Base-by-base conservation (phyloP, 2,329 filamentous ascomycete species). In the Penicillium sp. region DNA sequence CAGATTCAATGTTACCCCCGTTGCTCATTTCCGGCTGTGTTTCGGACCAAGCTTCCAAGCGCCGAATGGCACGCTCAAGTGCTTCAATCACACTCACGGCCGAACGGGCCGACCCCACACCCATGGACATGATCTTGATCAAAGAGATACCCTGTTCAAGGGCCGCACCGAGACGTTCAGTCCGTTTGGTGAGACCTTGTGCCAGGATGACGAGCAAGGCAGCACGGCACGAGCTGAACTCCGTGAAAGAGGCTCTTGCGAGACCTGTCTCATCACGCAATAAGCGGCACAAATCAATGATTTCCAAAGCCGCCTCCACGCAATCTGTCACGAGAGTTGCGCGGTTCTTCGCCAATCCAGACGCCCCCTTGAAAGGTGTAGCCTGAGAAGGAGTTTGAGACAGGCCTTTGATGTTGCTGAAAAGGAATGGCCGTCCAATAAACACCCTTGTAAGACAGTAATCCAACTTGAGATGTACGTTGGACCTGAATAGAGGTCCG, bases 161-260 rank as follows among this genome's bases (percentile, higher is more conserved):
- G 8, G 75, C 73, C 39, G 78, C 75, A 24, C 77, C 76, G 11
- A 80, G 72, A 31, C 73, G 62, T 50, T 75, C 72, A 1, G 73
- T 74, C 13, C 72, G 70, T 45, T 74, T 73, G 3, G 71, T 73
- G 16, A 76, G 56, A 16, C 70, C 72, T 42, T 75, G 73, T 0
- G 73, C 73, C 6, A 76, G 57, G 14, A 75, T 74, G 27, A 83
- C 80, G 3, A 83, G 71, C 5, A 83, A 68, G 8, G 81, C 80
- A 9, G 80, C 80, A 40, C 81, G 79, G 47, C 80, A 82, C 3
- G 81, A 79, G 62, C 79, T 81, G 61, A 82, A 83, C 57, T 83
- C 81, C 3, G 80, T 82, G 59, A 83, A 83, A 0, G 80, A 82
- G 3, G 80, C 79, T 29, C 80, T 76, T 5, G 81, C 80, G 48